phyloP scores from a whole-genome alignment of 805 yeast species.

The Lachancea sp. region DNA sequence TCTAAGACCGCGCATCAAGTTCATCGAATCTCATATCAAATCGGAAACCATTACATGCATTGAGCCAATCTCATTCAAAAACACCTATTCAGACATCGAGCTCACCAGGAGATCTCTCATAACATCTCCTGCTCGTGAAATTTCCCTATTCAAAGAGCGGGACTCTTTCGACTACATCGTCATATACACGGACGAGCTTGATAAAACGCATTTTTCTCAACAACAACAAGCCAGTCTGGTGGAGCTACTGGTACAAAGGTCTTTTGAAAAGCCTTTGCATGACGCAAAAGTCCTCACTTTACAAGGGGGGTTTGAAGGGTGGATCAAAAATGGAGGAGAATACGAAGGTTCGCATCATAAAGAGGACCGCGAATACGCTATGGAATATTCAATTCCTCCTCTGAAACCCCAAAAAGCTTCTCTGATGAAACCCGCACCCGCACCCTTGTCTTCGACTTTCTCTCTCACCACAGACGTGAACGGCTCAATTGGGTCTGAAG shows the following conservation, averaged over 20 bases:
- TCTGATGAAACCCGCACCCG: constrained; percentile 9
- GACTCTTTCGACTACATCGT: constrained; percentile 56
- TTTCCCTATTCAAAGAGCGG: constrained; percentile 46
- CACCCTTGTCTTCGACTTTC: constrained; percentile 11
- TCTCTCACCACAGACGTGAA: constrained; percentile 1
- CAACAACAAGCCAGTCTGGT: constrained; percentile 21
- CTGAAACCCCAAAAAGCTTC: background rate
- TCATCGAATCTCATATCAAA: constrained; percentile 56
- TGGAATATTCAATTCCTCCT: constrained; percentile 4
- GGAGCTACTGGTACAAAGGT: constrained; percentile 21
- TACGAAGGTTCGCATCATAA: constrained; percentile 4
- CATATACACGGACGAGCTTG: constrained; percentile 37
- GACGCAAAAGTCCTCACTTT: constrained; percentile 16
- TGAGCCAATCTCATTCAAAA: constrained; percentile 59
- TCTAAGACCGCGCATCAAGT: constrained; percentile 55
- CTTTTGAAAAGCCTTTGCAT: constrained; percentile 26
- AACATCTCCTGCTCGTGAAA: constrained; percentile 52
- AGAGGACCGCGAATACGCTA: constrained; percentile 2
- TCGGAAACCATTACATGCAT: constrained; percentile 58
- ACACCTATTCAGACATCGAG: constrained; percentile 51
- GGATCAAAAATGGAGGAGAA: constrained; percentile 19
- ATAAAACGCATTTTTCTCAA: constrained; percentile 14
- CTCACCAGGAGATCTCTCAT: constrained; percentile 56
- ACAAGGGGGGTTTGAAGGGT: constrained; percentile 23
- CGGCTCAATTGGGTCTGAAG: constrained; percentile 9